Base-by-base conservation (phyloP, 2,329 filamentous ascomycete species). In the Nemania sp. region DNA sequence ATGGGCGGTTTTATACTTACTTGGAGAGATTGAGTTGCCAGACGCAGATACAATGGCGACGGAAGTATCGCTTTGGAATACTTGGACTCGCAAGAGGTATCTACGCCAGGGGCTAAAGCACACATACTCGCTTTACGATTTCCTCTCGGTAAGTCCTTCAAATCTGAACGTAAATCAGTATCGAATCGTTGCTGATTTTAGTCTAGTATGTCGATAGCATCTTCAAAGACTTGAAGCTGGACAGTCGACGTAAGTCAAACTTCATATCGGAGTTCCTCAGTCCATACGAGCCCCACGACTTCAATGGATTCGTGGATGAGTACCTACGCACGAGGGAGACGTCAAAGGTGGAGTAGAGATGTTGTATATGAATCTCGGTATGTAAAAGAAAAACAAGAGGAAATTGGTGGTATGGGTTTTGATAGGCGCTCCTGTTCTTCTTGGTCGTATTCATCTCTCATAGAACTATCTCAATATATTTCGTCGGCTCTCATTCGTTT, bases 11-110 rank as follows among this genome's bases (percentile, higher is more conserved):
- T 39, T 67, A 5, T 76, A 71, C 48, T 58, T 76, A 6, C 65
- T 70, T 7, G 73, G 72, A 9, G 57, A 70, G 42, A 32, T 74
- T 17, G 64, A 71, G 13, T 53, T 74, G n/a, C 74, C 73, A 5
- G 54, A 60, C n/a, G 55, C 64, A 5, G 63, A 69, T 10, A 62
- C 61, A 3, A 75, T 74, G 72, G 68, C 58, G 3, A 55, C 59
- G 29, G 74, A 75, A 54, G 67, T 73, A 17, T 67, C 74, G 2
- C 61, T 65, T 15, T 74, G 67, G 68, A 74, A 74, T 54, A 69
- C 68, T 0, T 76, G 74, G 74, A 74, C 70, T 1, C 62, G 69
- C 1, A 72, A 69, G 65, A 59, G 72, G 9, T 75, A 74, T 57
- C 48, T 73, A 1, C 60, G 53, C 17, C 69, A 73, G 51, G 74